Base-by-base conservation (phyloP, 2,329 filamentous ascomycete species). In the Colletotrichum lupini region DNA sequence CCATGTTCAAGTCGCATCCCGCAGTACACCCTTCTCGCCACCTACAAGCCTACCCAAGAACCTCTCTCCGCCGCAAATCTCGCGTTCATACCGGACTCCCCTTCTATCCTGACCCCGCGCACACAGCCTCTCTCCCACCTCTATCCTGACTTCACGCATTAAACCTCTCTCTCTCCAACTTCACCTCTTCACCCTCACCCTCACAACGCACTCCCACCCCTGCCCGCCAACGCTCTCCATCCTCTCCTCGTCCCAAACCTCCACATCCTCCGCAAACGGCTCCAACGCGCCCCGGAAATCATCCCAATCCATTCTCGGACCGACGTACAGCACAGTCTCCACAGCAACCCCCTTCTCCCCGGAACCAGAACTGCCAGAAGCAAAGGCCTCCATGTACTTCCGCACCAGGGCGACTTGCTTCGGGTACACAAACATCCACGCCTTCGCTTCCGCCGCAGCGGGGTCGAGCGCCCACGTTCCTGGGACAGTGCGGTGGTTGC, bases 381-480 rank as follows among this genome's bases (percentile, higher is more conserved):
- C n/a, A 19, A 76, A 55, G 14, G 16, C 46, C n/a, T 75, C 60
- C 5, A 79, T 68, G 32, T 83, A 83, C 42, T 72, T 73, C 8
- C 68, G 57, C 19, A 83, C 76, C 12, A 83, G 37, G 1, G 58
- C 61, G 1, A 78, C 77, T 30, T 81, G 79, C 2, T 81, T 80
- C 14, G 81, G 82, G 35, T 83, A 83, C 9, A 80, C 77, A 70
- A 83, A 83, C 70, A 82, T 67, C 55, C 82, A 68, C 2, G 65
- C 77, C 11, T 75, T 74, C 0, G 76, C 61, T 30, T 79, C 77
- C 7, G 46, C 69, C 4, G 82, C 75, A 19, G 79, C 76, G 14
- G 75, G 73, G 1, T 77, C 76, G 1, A 82, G 37, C 0, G 79
- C 76, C 80, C 80, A 81, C 2, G 80, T 82, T 4, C 81, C 80